A percentile compares a stretch with the other conserved stretches of the same genome.
Evolutionary conservation across 1,139 yeast genomes (phyloP).

Genomic region (Yamadazyma pseudoaaseri): DNA sequence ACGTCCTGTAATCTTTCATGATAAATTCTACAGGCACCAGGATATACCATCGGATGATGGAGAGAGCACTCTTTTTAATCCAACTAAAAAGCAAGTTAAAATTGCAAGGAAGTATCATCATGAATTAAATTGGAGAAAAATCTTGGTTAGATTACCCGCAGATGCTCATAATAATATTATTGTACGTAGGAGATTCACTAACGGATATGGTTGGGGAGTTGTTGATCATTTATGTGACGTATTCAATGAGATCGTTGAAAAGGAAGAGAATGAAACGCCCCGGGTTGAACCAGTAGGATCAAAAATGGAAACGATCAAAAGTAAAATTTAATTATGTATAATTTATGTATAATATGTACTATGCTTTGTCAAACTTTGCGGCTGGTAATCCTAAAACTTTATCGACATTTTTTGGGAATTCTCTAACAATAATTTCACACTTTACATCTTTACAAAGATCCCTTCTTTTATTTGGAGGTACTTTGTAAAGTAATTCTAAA

Average conservation of each 20-base stretch:
- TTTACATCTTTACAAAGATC: constrained; percentile 76
- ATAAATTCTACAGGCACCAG: constrained; percentile 63
- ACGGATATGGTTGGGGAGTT: constrained; percentile 96
- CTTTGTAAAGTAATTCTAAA: constrained; percentile 69
- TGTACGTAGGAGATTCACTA: constrained; percentile 84
- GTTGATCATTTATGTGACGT: constrained; percentile 46
- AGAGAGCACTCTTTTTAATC: constrained; percentile 15
- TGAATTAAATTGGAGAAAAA: constrained; percentile 82
- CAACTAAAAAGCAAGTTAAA: constrained; percentile 60
- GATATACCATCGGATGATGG: constrained; percentile 52
- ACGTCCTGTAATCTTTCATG: constrained; percentile 69
- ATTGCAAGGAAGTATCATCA: constrained; percentile 88
- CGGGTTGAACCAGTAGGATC: too few species aligned
- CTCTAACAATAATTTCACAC: constrained; percentile 83
- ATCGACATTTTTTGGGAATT: constrained; percentile 56
- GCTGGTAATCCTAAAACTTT: constrained; percentile 23
- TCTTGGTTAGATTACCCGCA: constrained; percentile 79
- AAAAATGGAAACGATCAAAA: constrained; percentile 10
- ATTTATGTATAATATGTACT: not conserved
- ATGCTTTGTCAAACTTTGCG: constrained; percentile 11
- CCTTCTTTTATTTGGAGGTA: constrained; percentile 58
- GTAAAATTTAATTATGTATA: constrained; percentile 12
- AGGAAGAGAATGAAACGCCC: not conserved
- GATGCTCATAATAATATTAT: constrained; percentile 95
- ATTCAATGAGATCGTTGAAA: constrained; percentile 11